These are phyloP conservation scores for Nakazawaea populi DNA, from an alignment of 805 yeast species.

Conservation along the genomic window DNA sequence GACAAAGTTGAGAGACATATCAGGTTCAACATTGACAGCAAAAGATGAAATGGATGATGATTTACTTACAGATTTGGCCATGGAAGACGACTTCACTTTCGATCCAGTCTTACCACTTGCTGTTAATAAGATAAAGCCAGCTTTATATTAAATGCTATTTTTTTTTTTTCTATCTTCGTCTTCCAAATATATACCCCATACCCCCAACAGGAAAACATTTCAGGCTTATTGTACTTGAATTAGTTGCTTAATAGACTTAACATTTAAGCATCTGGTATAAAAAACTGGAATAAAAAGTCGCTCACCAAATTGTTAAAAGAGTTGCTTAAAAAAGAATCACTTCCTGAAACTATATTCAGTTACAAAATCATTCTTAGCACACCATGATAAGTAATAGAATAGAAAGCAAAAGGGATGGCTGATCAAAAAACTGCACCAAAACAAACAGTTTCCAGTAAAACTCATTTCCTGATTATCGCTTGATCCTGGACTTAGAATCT, in stretches of 20 bases:
- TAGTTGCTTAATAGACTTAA: too few species aligned
- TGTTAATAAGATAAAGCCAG: background rate
- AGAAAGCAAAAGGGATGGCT: slow-evolving; percentile 41
- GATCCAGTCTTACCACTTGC: slow-evolving; percentile 7
- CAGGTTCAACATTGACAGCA: slow-evolving; percentile 1
- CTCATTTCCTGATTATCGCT: slow-evolving; percentile 22
- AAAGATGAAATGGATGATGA: background rate
- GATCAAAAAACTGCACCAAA: slow-evolving; percentile 38
- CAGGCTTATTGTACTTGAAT: too few species aligned
- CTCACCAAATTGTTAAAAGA: too few species aligned
- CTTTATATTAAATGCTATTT: background rate
- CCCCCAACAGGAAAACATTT: too few species aligned
- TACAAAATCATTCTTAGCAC: slow-evolving; percentile 17
- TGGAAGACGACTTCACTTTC: slow-evolving; percentile 9
- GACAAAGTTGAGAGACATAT: slow-evolving; percentile 6
- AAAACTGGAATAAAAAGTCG: too few species aligned
- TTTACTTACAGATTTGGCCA: slow-evolving; percentile 3
- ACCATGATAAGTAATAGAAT: slow-evolving; percentile 40
- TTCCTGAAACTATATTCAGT: background rate
- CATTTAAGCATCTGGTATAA: too few species aligned
- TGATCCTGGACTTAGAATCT: slow-evolving; percentile 33
- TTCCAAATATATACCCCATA: background rate
- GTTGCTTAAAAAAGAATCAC: background rate
- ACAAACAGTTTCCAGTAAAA: slow-evolving; percentile 37
- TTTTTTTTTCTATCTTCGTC: background rate